These are phyloP conservation scores for Colletotrichum acutatum DNA, from an alignment of 2,329 filamentous ascomycete genomes.

Conservation along the genomic window DNA sequence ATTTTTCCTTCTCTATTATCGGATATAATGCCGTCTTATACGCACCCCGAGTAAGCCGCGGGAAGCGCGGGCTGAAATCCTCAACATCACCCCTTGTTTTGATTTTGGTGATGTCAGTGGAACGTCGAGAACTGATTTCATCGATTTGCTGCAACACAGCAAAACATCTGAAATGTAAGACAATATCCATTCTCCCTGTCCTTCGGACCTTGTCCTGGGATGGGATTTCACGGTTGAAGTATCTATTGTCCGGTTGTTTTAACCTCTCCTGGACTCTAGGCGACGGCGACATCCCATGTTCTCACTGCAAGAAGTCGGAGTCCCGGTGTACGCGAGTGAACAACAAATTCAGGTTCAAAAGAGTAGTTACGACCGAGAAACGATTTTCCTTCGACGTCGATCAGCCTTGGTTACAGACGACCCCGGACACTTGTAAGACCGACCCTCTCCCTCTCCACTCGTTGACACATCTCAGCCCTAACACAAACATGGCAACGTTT, in stretches of 20 bases:
- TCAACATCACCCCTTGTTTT: no score
- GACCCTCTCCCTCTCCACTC: neutral
- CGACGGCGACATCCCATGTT: conserved; percentile 15
- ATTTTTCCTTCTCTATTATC: no score
- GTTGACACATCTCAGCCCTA: no score
- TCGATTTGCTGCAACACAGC: neutral
- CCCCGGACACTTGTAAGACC: neutral
- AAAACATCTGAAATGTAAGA: conserved; percentile 15
- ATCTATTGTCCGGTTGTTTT: no score
- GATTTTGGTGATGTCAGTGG: neutral
- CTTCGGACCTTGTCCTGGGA: no score
- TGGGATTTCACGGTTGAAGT: no score
- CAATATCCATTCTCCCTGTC: neutral
- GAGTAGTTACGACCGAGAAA: conserved; percentile 1
- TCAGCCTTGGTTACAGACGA: conserved; percentile 12
- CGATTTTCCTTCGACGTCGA: conserved; percentile 13
- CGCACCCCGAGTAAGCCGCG: no score
- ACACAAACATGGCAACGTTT: no score
- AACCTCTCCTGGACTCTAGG: neutral
- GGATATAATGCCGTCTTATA: no score
- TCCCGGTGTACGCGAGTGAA: conserved; percentile 3
- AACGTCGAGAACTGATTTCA: neutral
- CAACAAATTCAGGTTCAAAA: conserved; percentile 20
- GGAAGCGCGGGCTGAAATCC: no score
- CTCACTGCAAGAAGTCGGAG: conserved; percentile 14